Percentiles rank a stretch among this genome's conserved stretches.
Evolutionary conservation across 2,329 filamentous ascomycete species (phyloP).

Genomic region (Salinomyces thailandicus): DNA sequence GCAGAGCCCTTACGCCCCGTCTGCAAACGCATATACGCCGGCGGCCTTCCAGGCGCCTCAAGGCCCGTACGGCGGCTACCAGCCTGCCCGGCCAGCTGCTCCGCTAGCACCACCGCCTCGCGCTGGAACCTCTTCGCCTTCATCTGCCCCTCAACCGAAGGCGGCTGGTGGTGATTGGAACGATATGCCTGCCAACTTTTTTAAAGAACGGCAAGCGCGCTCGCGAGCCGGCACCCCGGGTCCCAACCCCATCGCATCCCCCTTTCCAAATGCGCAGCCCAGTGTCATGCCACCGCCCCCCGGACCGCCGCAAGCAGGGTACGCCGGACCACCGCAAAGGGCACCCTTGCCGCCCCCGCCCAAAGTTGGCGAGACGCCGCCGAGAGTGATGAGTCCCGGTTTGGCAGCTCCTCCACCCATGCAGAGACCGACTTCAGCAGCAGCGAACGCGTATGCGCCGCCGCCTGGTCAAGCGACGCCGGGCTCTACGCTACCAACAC

Average conservation of each 20-base stretch:
- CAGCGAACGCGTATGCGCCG: constrained; percentile 56
- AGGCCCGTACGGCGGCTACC: constrained; percentile 37
- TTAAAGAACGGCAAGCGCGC: constrained; percentile 50
- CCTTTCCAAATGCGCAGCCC: constrained; percentile 58
- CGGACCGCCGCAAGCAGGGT: constrained; percentile 43
- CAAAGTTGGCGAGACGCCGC: constrained; percentile 60
- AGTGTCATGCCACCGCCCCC: constrained; percentile 42
- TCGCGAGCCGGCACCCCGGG: constrained; percentile 66
- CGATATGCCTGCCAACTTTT: constrained; percentile 73
- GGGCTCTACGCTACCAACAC: constrained; percentile 34
- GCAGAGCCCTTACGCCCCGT: constrained; percentile 43
- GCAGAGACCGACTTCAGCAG: constrained; percentile 41
- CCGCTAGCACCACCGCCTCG: constrained; percentile 51
- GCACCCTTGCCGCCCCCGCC: constrained; percentile 75
- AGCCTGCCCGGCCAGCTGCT: constrained; percentile 33
- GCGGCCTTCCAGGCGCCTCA: constrained; percentile 35
- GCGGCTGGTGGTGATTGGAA: constrained; percentile 79
- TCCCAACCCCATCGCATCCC: constrained; percentile 57
- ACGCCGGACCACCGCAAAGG: constrained; percentile 38
- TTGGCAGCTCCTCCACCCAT: constrained; percentile 43
- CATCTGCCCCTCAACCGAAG: constrained; percentile 55
- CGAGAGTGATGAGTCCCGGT: constrained; percentile 60
- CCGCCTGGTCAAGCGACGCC: constrained; percentile 34
- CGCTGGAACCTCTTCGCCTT: constrained; percentile 55
- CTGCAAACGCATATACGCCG: constrained; percentile 23